Evolutionary conservation across 768 basidiomycete genomes (phyloP), one percentile per base, ranked within the genome.

Genomic region (Rhodotorula toruloides): DNA sequence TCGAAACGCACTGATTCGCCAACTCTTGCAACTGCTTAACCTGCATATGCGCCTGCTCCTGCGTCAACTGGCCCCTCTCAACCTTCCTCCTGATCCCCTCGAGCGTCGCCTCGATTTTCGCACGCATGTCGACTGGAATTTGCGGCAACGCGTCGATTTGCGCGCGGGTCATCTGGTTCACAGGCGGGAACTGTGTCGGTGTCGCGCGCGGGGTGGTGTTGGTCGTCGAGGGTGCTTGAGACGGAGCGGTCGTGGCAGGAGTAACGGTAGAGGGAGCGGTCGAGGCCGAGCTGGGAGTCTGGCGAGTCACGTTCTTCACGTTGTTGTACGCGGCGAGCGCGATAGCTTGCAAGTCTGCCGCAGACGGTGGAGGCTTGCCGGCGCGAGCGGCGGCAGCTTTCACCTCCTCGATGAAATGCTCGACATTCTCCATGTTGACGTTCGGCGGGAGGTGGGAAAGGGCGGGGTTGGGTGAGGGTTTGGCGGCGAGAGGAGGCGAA

Each of bases 121-220:
- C 37, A 29, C 54, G 37, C 65, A 71, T 64, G n/a, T 71, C 70
- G 10, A 36, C 42, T 27, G 69, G 64, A 19, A 66, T 54, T 27
- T 40, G 50, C 27, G 69, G 69, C 36, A 70, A 29, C 11, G 54
- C 40, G 36, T 56, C 42, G 37, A 61, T 53, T 48, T 68, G 67
- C n/a, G 43, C 40, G 29, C 48, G 54, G 21, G 58, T 63, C 52
- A 65, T 31, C 57, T 53, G 58, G 27, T 29, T 27, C 39, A 44
- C 25, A 32, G 12, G 36, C 29, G 27, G 12, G 32, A 25, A 44
- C 14, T 9, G 44, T 12, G 31, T 21, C 22, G 43, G 4, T 8
- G 40, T 10, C 7, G 9, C 27, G 54, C 39, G 7, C 7, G 25
- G 12, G 3, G 19, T 29, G 8, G 55, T 37, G 4, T 9, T 46